phyloP scores from a whole-genome alignment of 345 rosid species.

The Eucalyptus melliodora region DNA sequence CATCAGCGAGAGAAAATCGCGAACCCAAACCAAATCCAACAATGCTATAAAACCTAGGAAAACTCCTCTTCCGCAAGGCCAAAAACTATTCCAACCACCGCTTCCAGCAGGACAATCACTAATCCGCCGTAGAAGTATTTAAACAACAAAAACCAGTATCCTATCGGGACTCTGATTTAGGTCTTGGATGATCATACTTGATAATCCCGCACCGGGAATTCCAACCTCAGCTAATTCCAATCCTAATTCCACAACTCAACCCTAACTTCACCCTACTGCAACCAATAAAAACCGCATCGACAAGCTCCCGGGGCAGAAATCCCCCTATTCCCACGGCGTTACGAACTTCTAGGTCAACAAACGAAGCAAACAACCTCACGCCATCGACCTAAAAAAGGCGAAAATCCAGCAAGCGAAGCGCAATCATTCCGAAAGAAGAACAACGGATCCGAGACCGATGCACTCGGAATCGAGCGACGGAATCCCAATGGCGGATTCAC shows the following conservation, averaged over 20 bases:
- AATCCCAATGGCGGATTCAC: background rate
- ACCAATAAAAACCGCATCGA: background rate
- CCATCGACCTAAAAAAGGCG: background rate
- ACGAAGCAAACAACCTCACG: background rate
- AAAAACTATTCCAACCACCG: fast-evolving
- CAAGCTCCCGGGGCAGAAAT: background rate
- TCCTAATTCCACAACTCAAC: background rate
- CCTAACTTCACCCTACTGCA: background rate
- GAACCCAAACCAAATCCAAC: background rate
- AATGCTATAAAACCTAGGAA: background rate
- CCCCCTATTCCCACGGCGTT: background rate
- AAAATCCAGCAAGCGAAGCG: background rate
- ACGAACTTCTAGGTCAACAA: background rate
- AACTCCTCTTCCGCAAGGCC: background rate
- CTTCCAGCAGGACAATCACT: background rate
- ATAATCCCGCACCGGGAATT: background rate
- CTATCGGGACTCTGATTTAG: background rate
- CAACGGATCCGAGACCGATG: background rate
- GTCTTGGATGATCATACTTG: background rate
- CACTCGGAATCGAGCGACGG: background rate
- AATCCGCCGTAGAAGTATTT: background rate
- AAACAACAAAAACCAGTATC: background rate
- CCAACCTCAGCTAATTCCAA: background rate
- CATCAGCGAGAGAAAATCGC: background rate
- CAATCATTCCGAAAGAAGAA: background rate